Conservation (phyloP, 2,329 filamentous ascomycete genomes). For the Aspergillus pseudotamarii region DNA sequence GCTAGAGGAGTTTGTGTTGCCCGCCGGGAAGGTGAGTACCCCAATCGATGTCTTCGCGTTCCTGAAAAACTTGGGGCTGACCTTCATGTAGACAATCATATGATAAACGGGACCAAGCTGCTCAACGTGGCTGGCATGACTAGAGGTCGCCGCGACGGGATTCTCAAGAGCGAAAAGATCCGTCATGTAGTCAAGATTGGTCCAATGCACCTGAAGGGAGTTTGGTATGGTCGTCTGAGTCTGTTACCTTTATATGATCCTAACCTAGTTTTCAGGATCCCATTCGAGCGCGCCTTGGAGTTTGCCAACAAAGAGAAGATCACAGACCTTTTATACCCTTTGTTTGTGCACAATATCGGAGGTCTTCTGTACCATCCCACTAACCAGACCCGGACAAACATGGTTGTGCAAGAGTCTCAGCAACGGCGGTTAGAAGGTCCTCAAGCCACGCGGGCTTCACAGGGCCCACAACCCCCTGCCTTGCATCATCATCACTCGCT, state of each 20-base stretch:
- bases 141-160: slow-evolving; percentile 88
- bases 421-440: slow-evolving; percentile 69
- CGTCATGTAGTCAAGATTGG: slow-evolving; percentile 98
- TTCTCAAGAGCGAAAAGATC: slow-evolving; percentile 95
- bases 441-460: slow-evolving; percentile 56
- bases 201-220: slow-evolving; percentile 97
- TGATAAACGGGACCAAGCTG: slow-evolving; percentile 98
- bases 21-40: slow-evolving; percentile 76
- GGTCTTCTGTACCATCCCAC: slow-evolving; percentile 85
- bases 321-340: slow-evolving; percentile 87
- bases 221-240: slow-evolving; percentile 69
- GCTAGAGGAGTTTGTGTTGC: slow-evolving; percentile 95
- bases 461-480: slow-evolving; percentile 67
- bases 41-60: neutral
- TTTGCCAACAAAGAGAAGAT: slow-evolving; percentile 99
- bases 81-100: slow-evolving; percentile 78
- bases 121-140: slow-evolving; percentile 99
- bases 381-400: slow-evolving; percentile 79
- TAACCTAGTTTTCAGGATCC: slow-evolving; percentile 69
- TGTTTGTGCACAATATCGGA: slow-evolving; percentile 97
- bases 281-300: slow-evolving; percentile 94
- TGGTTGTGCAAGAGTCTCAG: slow-evolving; percentile 82
- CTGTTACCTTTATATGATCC: slow-evolving; percentile 11
- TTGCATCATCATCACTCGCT: slow-evolving; percentile 60
- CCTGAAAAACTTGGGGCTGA: neutral